phyloP scores from a whole-genome alignment of 441 rosid species.

The Populus hybrid region DNA sequence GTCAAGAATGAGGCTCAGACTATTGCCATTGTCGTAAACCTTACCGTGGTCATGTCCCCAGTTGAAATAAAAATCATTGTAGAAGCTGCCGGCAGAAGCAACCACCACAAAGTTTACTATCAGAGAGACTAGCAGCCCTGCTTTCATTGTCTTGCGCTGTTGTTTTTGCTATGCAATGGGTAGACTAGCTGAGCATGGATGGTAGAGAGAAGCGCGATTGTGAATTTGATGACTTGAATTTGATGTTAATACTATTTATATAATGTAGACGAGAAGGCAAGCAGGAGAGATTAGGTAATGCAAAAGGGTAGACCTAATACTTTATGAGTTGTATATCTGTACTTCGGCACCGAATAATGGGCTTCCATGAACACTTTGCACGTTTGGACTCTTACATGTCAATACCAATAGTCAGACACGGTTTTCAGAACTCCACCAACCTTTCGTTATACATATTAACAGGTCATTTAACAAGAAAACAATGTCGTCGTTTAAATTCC shows the following conservation, averaged over 20 bases:
- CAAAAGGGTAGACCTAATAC: background rate
- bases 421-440: background rate
- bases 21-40: constrained; percentile 39
- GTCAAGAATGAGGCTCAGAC: constrained; percentile 41
- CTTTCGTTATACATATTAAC: background rate
- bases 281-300: background rate
- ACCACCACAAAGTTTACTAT: constrained; percentile 21
- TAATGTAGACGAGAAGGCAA: no score
- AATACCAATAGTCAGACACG: background rate
- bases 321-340: background rate
- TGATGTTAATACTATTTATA: background rate
- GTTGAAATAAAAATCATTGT: constrained; percentile 41
- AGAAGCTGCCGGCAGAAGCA: constrained; percentile 36
- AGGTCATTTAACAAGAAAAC: no score
- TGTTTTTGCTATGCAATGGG: background rate
- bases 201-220: background rate
- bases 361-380: background rate
- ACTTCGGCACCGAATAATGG: background rate
- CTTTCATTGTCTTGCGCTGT: background rate
- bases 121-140: background rate
- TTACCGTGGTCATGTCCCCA: constrained; percentile 53
- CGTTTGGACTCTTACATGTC: background rate
- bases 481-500: background rate
- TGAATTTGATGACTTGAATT: background rate
- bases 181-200: background rate